Base-by-base conservation (phyloP, 75 land plant genomes). In the Gnetum montanum region DNA sequence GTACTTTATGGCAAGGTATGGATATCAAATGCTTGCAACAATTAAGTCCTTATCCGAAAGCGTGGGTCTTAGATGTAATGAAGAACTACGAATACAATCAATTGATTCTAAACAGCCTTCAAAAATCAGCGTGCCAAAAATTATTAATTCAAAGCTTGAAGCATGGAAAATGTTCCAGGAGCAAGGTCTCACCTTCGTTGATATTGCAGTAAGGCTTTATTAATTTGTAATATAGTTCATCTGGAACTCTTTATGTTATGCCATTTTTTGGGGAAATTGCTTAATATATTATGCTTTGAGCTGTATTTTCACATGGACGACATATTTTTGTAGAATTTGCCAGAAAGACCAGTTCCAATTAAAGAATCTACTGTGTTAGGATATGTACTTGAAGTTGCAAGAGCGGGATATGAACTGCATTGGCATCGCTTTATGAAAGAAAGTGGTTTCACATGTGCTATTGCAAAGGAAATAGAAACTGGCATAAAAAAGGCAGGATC, bases 81-180 rank as follows among this genome's bases (percentile, higher is more conserved):
- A 67, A 33, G 62, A 46, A 7, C 37, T 57, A 5, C 22, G 27
- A 4, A 24, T 49, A 4, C 70, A 75, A 46, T 52, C 69, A 41
- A 34, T 37, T 37, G 46, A 6, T 30, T 10, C 61, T 26, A 62
- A 43, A 51, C 45, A 47, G 31, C 25, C 58, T 1, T 0, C 19
- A 24, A 8, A 63, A 25, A 70, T 6, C 33, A 41, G 26, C 1
- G 60, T 46, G 24, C 48, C 33, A 49, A 66, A 57, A 30, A 29
- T 69, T 10, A 52, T 70, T 10, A 76, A 79, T 38, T 75, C 80
- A 18, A 88, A 88, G 68, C 62, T 74, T n/a, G 89, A 85, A 54
- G 82, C 94, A 23, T 88, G 94, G 94, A 81, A 46, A 63, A 72
- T 79, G 90, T 88, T 89, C 89, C 82, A 84, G 45, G 76, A 78